Evolutionary conservation across 345 rosid genomes (phyloP), one percentile per base, ranked within the genome.

Genomic region (Aquilaria malaccensis): DNA sequence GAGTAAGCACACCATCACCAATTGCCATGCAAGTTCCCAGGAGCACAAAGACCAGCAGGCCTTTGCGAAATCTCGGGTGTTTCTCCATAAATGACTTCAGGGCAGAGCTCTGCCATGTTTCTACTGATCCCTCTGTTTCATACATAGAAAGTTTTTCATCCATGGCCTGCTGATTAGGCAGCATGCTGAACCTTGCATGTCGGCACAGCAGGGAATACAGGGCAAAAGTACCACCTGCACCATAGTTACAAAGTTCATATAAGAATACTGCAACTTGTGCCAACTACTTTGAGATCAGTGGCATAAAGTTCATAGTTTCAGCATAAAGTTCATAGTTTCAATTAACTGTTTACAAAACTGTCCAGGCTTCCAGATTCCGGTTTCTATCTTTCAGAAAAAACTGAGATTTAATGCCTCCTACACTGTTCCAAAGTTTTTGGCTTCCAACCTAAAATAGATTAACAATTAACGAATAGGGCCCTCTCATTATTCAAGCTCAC

Each of bases 151-250:
- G 74, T 33, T 78, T 87, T 77, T 89, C 95, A 67, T 92, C 93
- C 33, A 80, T 66, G 49, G 81, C 85, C 76, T 92, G 95, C 67
- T 89, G 98, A 65, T 92, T 92, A 41, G 95, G 97, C 56, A 85
- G 83, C 67, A 81, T 65, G 59, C 91, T 76, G 60, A 87, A 68
- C 72, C 72, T 87, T 0, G 86, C 89, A 53, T 89, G 85, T 48
- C 98, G 74, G 56, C 97, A 89, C 10, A 89, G 87, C 76, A 93
- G 87, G 13, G 98, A 89, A 68, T 89, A 92, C 70, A 92, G 62
- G 13, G 98, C 94, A 78, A 93, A 82, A 43, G 94, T 85, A 15
- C 98, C 97, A 70, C 97, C 97, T 92, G 76, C 77, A 68, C 59
- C 56, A 45, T 58, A 53, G 55, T 46, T 33, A 30, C 56, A 74